Conservation (phyloP, 495 filamentous ascomycete genomes). For the Entonaema liquescens region DNA sequence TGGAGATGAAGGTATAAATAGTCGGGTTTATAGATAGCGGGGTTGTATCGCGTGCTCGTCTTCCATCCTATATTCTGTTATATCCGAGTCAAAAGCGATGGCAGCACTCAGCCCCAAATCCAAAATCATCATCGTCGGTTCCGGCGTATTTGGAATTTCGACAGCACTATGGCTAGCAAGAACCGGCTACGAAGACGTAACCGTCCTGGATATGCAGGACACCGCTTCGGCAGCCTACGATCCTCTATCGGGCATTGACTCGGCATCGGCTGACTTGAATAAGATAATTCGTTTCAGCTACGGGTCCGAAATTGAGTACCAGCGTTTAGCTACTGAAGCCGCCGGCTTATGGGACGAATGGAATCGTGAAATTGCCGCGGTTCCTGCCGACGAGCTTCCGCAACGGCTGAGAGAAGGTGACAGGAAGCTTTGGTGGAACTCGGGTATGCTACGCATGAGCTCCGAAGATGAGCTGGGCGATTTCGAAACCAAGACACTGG, state of each 20-base stretch:
- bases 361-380: conserved; percentile 48
- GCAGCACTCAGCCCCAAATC: conserved; percentile 20
- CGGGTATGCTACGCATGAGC: conserved; percentile 46
- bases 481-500: conserved; percentile 48
- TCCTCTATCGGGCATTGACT: conserved; percentile 32
- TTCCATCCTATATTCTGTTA: background rate
- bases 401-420: conserved; percentile 40
- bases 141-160: conserved; percentile 56
- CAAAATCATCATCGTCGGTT: conserved; percentile 55
- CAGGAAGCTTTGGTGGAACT: conserved; percentile 49
- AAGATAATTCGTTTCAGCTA: conserved; percentile 58
- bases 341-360: conserved; percentile 51
- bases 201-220: conserved; percentile 54
- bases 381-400: conserved; percentile 41
- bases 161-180: conserved; percentile 52
- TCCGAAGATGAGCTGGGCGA: conserved; percentile 33
- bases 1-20: conserved; percentile 17
- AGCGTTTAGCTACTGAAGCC: conserved; percentile 54
- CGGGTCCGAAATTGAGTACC: conserved; percentile 52
- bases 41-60: conserved; percentile 5
- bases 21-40: conserved; percentile 5
- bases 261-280: conserved; percentile 50
- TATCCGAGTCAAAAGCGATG: conserved; percentile 10
- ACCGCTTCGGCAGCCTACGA: conserved; percentile 29
- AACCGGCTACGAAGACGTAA: conserved; percentile 54